Base-by-base conservation (phyloP, 2,329 filamentous ascomycete species). In the Remersonia thermophila region DNA sequence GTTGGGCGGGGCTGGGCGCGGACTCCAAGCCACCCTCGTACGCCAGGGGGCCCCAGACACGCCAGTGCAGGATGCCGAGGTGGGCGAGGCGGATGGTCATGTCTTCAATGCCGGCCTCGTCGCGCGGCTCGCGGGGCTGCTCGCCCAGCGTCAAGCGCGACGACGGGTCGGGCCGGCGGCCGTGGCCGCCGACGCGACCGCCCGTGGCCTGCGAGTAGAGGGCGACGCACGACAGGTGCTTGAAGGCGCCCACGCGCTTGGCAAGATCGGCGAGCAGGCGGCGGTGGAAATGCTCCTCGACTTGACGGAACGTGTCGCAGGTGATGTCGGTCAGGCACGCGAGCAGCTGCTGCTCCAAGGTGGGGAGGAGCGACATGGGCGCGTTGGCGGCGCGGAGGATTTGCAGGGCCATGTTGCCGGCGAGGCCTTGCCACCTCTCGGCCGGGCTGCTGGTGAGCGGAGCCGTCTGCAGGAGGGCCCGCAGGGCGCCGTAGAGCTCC, bases 61-160 rank as follows among this genome's bases (percentile, higher is more conserved):
- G 73, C 86, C 87, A 95, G 58, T 95, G 86, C 16, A 96, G 62
- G 5, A 91, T 69, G 11, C 83, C 77, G 30, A 95, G 74, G 52
- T 95, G 89, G 5, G 84, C 80, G 34, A 94, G 67, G 31, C 83
- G 76, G 30, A 77, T 80, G 1, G 83, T 76, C 55, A 94, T 73
- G 40, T 85, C 78, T 30, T 69, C 66, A 27, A 82, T 51, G 25
- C 67, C 65, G 30, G 61, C 64, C 33, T 74, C 69, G 33, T 72
- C 69, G 30, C 67, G 62, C 7, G 57, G 55, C 37, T 67, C 63
- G 8, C 60, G 61, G 40, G 49, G 49, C 4, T 50, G 48, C 14
- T 49, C 51, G 6, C 35, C 39, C 4, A 63, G 45, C 45, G 38
- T 56, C 51, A 27, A 53, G 45, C 14, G 14, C 14, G 29, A 45